Evolutionary conservation across 2,329 filamentous ascomycete genomes (phyloP).

Genomic region (Xenosphaeropsis pyriputrescens): DNA sequence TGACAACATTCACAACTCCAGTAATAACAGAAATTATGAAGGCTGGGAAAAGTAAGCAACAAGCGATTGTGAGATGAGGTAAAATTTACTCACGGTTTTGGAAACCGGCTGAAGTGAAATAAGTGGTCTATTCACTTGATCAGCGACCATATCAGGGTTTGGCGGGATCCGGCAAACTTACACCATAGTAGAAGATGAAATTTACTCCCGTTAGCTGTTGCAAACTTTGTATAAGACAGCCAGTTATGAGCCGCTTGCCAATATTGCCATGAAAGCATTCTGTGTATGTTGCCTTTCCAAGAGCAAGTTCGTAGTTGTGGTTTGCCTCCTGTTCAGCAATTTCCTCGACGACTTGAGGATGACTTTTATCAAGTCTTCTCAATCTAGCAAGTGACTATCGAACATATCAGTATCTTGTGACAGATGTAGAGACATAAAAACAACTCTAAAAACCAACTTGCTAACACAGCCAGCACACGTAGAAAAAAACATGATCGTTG

Average conservation of each 20-base stretch:
- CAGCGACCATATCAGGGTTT: conserved; percentile 30
- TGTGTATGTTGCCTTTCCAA: conserved; percentile 44
- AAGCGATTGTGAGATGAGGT: conserved; percentile 49
- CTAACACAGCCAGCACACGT: too few species aligned
- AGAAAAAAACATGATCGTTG: too few species aligned
- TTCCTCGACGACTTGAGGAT: conserved; percentile 61
- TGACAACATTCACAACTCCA: conserved; percentile 10
- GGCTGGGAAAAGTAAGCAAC: conserved; percentile 36
- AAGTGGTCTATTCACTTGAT: conserved; percentile 31
- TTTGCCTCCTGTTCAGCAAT: conserved; percentile 76
- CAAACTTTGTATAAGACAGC: conserved; percentile 67
- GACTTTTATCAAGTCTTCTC: conserved; percentile 58
- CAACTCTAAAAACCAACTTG: too few species aligned
- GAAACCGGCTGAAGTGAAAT: conserved; percentile 49
- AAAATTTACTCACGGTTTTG: conserved; percentile 37
- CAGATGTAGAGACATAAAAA: too few species aligned
- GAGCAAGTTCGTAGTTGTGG: conserved; percentile 63
- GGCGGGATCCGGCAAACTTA: conserved; percentile 69
- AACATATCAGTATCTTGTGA: too few species aligned
- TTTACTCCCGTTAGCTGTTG: conserved; percentile 67
- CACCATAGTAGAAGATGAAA: conserved; percentile 77
- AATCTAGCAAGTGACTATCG: conserved; percentile 43
- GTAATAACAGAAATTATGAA: conserved; percentile 48
- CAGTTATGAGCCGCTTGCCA: conserved; percentile 57
- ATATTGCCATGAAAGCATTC: conserved; percentile 53